Evolutionary conservation across 176 grass and related monocot genomes (phyloP), one percentile per base, ranked within the genome.

Genomic region (Bromus sterilis): DNA sequence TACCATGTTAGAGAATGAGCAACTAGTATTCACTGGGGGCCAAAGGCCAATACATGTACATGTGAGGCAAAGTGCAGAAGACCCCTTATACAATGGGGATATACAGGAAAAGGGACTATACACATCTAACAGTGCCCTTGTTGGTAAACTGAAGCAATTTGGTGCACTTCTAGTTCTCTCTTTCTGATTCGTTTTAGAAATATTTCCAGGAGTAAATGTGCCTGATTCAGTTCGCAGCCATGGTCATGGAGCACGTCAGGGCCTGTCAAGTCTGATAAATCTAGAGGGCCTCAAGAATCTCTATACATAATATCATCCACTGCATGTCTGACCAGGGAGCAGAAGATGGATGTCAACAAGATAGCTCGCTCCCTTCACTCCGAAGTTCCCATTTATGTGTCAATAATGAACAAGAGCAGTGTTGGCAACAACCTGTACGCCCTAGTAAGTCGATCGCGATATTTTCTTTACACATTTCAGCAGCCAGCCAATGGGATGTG

Each of bases 371-470:
- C 18, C 16, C 49, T 74, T 56, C 67, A 55, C 12, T 74, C 66
- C 3, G 18, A 63, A 21, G 67, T 65, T 31, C 84, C 76, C 12
- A 20, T 80, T 64, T 86, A 80, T 5, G 76, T 40, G 15, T 55
- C 76, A 1, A 9, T 51, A 35, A 79, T 85, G 76, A 85, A 12
- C 41, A 86, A 56, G 33, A 55, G 57, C 24, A 86, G 26, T 53
- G 67, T 80, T 80, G 67, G 56, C 9, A 4, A 1, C 16, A 37
- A 11, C 16, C 5, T 1, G 0, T 70, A 39, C 8, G 1, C 0
- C 11, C 26, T 86, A 6, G 76, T 86, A 73, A 86, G 77, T 61
- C 25, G 8, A 34, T 0, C n/a, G n/a, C n/a, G n/a, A 56, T 26
- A 21, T 58, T 40, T 18, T 39, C 74, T 39, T 12, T 7, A 58